phyloP scores from a whole-genome alignment of 495 filamentous ascomycete genomes.

The Hypomontagnella monticulosa region DNA sequence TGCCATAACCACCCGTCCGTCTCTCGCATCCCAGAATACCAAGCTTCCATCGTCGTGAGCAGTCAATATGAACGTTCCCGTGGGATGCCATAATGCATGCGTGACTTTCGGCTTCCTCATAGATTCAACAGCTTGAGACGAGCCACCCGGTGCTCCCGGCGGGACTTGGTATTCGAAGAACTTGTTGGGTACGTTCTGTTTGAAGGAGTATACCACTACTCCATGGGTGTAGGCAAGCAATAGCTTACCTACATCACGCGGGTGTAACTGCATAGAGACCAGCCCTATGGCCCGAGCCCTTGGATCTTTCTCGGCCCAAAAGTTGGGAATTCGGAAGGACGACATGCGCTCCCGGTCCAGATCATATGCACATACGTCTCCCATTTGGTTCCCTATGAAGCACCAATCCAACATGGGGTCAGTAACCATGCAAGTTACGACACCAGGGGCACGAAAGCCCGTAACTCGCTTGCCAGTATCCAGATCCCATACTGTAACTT shows the following conservation, averaged over 20 bases:
- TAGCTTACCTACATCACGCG: conserved; percentile 90
- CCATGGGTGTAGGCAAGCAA: conserved; percentile 88
- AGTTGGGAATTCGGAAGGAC: conserved; percentile 80
- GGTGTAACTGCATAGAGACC: conserved; percentile 84
- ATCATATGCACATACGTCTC: conserved; percentile 89
- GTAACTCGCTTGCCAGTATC: conserved; percentile 65
- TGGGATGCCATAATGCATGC: conserved; percentile 92
- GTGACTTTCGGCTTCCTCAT: conserved; percentile 76
- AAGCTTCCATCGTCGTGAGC: conserved; percentile 89
- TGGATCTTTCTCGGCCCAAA: conserved; percentile 76
- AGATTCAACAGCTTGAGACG: conserved; percentile 54
- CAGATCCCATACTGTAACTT: conserved; percentile 81
- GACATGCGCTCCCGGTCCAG: conserved; percentile 81
- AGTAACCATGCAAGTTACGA: conserved; percentile 73
- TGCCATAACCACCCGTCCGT: conserved; percentile 85
- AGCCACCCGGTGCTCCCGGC: conserved; percentile 86
- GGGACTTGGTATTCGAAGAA: conserved; percentile 87
- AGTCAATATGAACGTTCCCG: conserved; percentile 87
- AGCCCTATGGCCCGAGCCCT: conserved; percentile 45
- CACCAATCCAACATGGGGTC: conserved; percentile 93
- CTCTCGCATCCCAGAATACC: conserved; percentile 94
- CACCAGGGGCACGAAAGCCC: conserved; percentile 75
- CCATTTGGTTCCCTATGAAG: conserved; percentile 78
- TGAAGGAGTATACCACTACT: conserved; percentile 90
- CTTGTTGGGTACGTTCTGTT: conserved; percentile 78